Evolutionary conservation across 805 yeast species (phyloP).

Genomic region (Ogataea corticis): DNA sequence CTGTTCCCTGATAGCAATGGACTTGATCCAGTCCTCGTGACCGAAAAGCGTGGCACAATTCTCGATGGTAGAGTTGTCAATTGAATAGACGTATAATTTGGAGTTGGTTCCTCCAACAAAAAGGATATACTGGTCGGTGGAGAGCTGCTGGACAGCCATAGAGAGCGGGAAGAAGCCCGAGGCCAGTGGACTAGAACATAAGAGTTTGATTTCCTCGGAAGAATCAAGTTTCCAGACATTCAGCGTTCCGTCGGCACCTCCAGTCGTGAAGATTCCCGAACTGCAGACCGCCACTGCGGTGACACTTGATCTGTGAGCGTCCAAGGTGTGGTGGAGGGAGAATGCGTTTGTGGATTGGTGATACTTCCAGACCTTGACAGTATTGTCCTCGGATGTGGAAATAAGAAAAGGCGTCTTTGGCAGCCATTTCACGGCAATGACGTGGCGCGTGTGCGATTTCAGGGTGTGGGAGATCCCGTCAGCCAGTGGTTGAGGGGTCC

Average conservation of each 20-base stretch:
- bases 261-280: conserved; percentile 50
- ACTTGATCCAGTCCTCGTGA: conserved; percentile 95
- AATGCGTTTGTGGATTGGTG: conserved; percentile 26
- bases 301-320: conserved; percentile 51
- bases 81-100: conserved; percentile 54
- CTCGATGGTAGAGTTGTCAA: conserved; percentile 32
- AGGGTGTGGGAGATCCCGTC: conserved; percentile 56
- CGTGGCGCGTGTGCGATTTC: conserved; percentile 59
- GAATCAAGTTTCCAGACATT: conserved; percentile 46
- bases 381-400: conserved; percentile 68
- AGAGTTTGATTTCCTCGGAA: neutral
- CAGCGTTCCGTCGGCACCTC: conserved; percentile 63
- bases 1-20: conserved; percentile 58
- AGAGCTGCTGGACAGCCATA: conserved; percentile 36
- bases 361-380: conserved; percentile 59
- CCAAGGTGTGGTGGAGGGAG: conserved; percentile 33
- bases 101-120: conserved; percentile 76
- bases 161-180: conserved; percentile 52
- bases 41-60: conserved; percentile 67
- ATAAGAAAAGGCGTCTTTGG: conserved; percentile 48
- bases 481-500: conserved; percentile 22
- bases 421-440: conserved; percentile 66
- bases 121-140: conserved; percentile 40
- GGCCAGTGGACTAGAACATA: conserved; percentile 35
- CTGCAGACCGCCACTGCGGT: conserved; percentile 49